Conservation (phyloP, 352 stramenopile genomes). For the Phytophthora europaea region DNA sequence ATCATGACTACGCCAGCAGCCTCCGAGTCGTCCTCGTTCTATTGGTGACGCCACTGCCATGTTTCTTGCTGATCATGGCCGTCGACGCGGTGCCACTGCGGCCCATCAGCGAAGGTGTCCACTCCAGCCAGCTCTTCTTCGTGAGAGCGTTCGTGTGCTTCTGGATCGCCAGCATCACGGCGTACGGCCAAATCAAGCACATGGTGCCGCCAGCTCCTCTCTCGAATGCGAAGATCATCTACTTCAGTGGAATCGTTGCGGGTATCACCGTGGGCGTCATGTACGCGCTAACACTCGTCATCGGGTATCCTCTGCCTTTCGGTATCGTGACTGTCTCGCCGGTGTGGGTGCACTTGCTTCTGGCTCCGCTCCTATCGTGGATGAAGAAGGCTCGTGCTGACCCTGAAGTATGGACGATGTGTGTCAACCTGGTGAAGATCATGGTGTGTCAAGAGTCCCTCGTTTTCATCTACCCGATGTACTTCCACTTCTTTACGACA, state of each 20-base stretch:
- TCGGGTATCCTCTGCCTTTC: constrained; percentile 48
- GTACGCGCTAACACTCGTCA: constrained; percentile 12
- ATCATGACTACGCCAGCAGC: neutral
- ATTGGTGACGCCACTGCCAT: neutral
- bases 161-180: constrained; percentile 6
- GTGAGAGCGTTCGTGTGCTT: constrained; percentile 10
- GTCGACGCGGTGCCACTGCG: constrained; percentile 2
- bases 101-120: neutral
- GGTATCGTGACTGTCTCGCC: constrained; percentile 21
- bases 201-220: neutral
- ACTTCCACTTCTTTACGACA: constrained; percentile 29
- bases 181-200: constrained; percentile 16
- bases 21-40: neutral
- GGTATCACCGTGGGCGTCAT: neutral
- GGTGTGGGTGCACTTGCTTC: constrained; percentile 1
- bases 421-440: constrained; percentile 12
- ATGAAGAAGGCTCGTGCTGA: constrained; percentile 6
- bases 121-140: constrained; percentile 11
- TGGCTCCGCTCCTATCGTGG: constrained; percentile 5
- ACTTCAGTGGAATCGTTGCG: constrained; percentile 1
- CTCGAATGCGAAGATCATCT: neutral
- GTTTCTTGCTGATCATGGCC: neutral
- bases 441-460: constrained; percentile 11
- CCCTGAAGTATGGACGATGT: neutral
- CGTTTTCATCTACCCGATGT: constrained; percentile 33